Percentiles rank a stretch among this genome's conserved stretches.
Evolutionary conservation across 202 grass and related monocot species (phyloP).

Genomic region (Sporobolus alterniflorus): DNA sequence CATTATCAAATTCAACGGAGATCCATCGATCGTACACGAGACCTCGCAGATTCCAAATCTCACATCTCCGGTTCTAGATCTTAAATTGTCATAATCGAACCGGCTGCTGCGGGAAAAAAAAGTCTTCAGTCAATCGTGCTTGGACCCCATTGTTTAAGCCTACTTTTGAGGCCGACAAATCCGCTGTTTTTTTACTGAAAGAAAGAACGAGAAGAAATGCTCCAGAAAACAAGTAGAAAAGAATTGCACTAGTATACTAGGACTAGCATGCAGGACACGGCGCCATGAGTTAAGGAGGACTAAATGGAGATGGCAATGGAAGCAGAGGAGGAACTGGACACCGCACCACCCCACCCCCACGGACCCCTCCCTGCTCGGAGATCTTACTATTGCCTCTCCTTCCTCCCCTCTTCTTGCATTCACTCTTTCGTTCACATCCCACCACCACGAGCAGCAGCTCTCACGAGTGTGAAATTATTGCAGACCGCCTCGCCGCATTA

Average conservation of each 20-base stretch:
- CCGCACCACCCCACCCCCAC: background rate
- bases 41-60: slow-evolving; percentile 1
- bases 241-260: background rate
- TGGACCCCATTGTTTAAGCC: background rate
- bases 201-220: background rate
- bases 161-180: background rate
- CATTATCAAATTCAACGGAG: background rate
- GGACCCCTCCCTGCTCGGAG: background rate
- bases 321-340: background rate
- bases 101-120: background rate
- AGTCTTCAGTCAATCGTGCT: background rate
- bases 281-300: slow-evolving; percentile 32
- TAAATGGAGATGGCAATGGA: slow-evolving; percentile 33
- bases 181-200: background rate
- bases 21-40: no score
- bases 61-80: background rate
- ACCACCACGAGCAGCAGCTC: background rate
- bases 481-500: background rate
- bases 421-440: background rate
- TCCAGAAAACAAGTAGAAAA: background rate
- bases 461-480: slow-evolving; percentile 21
- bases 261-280: background rate
- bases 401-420: background rate
- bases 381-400: background rate
- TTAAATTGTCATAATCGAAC: background rate